These are phyloP conservation scores for Spongiforma sp. DNA, from an alignment of 1,284 basidiomycete species.

Conservation along the genomic window DNA sequence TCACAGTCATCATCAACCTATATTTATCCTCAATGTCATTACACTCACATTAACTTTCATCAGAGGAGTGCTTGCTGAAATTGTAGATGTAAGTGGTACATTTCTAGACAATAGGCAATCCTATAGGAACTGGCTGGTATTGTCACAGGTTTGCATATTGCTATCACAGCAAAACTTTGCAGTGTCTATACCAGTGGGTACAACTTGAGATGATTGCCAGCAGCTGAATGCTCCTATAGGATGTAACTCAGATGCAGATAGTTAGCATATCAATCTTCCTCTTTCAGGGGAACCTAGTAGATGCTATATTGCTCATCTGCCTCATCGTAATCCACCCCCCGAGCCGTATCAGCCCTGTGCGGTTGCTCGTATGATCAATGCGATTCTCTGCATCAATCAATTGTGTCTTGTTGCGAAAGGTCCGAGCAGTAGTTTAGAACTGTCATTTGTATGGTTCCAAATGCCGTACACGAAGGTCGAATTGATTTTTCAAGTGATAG, in stretches of 20 bases:
- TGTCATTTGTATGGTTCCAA: constrained; percentile 23
- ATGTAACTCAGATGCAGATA: constrained; percentile 23
- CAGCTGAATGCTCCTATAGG: too few species aligned
- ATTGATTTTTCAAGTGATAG: constrained; percentile 37
- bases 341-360: constrained; percentile 14
- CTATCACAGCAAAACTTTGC: too few species aligned
- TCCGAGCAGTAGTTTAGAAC: constrained; percentile 10
- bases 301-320: constrained; percentile 32
- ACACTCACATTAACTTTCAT: constrained; percentile 28
- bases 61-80: too few species aligned
- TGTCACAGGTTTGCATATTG: too few species aligned
- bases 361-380: constrained; percentile 26
- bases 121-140: too few species aligned
- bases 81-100: too few species aligned
- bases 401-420: constrained; percentile 18
- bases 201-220: too few species aligned
- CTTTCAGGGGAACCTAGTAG: constrained; percentile 38
- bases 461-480: constrained; percentile 39
- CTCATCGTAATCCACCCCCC: constrained; percentile 34
- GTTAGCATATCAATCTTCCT: constrained; percentile 35
- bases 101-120: too few species aligned
- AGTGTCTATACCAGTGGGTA: too few species aligned
- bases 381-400: constrained; percentile 25
- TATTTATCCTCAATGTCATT: constrained; percentile 36
- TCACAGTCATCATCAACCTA: constrained; percentile 25